phyloP scores from a whole-genome alignment of 345 rosid species.

The Moringa oleifera region DNA sequence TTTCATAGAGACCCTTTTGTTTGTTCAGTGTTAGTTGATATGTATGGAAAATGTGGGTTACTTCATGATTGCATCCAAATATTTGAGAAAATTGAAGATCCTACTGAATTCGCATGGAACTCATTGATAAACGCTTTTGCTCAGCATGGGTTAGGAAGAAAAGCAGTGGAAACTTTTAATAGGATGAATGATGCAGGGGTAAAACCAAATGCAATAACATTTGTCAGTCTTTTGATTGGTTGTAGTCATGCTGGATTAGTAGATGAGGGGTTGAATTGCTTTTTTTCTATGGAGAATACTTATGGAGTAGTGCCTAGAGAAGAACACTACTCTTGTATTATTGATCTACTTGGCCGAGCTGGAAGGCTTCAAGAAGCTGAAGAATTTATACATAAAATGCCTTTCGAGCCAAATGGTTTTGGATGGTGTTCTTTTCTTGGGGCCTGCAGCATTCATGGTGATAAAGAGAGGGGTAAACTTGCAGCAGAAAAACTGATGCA shows the following conservation, averaged over 20 bases:
- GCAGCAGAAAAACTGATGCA: conserved; percentile 31
- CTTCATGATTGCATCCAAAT: conserved; percentile 9
- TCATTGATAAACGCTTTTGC: conserved; percentile 12
- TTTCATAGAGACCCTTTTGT: conserved; percentile 8
- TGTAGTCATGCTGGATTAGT: conserved; percentile 35
- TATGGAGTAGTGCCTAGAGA: conserved; percentile 20
- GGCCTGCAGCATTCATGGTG: conserved; percentile 31
- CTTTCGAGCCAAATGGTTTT: conserved; percentile 28
- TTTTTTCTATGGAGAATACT: conserved; percentile 20
- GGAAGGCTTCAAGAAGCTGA: conserved; percentile 26
- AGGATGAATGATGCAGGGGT: conserved; percentile 6
- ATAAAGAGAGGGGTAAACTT: conserved; percentile 28
- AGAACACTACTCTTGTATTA: conserved; percentile 32
- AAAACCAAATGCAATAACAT: conserved; percentile 15
- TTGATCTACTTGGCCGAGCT: conserved; percentile 32
- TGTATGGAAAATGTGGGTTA: conserved; percentile 19
- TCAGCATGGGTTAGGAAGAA: conserved; percentile 17
- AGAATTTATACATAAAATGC: conserved; percentile 27
- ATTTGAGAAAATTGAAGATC: conserved; percentile 8
- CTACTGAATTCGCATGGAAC: conserved; percentile 14
- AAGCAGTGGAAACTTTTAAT: conserved; percentile 1
- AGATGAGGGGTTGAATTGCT: conserved; percentile 26
- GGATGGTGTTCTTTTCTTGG: conserved; percentile 36
- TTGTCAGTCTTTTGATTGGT: conserved; percentile 28
- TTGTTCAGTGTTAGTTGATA: conserved; percentile 15